A percentile compares a stretch with the other conserved stretches of the same genome.
Evolutionary conservation across 73 alveolate genomes (phyloP).

Genomic region (Symbiodinium natans): DNA sequence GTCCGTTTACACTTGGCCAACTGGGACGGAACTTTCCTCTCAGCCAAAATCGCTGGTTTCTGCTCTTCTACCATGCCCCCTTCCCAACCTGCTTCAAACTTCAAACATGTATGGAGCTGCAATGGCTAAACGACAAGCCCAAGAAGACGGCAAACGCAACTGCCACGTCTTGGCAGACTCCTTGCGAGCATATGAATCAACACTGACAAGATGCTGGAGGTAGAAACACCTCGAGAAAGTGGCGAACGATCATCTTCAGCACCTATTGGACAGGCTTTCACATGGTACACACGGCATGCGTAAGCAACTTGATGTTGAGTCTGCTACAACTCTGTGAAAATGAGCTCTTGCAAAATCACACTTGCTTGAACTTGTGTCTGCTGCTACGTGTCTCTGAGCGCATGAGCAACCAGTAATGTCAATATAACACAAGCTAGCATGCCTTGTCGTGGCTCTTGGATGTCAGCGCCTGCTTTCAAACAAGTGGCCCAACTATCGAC

Average conservation of each 20-base stretch:
- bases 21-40: too few relatives aligned
- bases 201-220: background rate
- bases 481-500: background rate
- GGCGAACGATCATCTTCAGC: background rate
- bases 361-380: background rate
- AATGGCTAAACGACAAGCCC: too few relatives aligned
- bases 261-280: too few relatives aligned
- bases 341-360: background rate
- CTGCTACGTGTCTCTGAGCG: background rate
- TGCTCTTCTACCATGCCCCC: too few relatives aligned
- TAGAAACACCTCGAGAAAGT: conserved; percentile 11
- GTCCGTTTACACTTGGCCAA: too few relatives aligned
- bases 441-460: background rate
- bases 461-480: background rate
- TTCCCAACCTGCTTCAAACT: too few relatives aligned
- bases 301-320: background rate
- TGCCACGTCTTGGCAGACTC: background rate
- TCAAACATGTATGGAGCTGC: too few relatives aligned
- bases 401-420: background rate
- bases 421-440: background rate
- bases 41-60: too few relatives aligned
- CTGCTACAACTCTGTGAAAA: background rate
- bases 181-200: background rate
- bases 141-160: background rate
- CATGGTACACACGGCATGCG: too few relatives aligned